Percentiles rank a stretch among this genome's conserved stretches.
These are phyloP conservation scores for Daldinia decipiens DNA, from an alignment of 495 filamentous ascomycete genomes.

Conservation along the genomic window DNA sequence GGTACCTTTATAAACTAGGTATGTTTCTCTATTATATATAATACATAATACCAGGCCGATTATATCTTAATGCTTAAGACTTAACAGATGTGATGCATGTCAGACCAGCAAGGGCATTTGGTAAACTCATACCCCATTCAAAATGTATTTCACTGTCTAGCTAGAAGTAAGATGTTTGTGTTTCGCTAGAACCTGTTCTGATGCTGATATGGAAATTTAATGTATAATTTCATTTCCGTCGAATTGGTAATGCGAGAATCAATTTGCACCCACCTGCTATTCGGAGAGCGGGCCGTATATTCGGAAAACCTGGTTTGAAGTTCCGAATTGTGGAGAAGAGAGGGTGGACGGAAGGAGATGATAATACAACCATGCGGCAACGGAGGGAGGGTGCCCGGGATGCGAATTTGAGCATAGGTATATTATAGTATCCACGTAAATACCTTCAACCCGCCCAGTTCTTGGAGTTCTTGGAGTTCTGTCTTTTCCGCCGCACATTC, in stretches of 20 bases:
- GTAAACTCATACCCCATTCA: too few species aligned
- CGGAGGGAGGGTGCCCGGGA: conserved; percentile 33
- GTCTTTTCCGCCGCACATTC: conserved; percentile 18
- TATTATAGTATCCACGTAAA: conserved; percentile 36
- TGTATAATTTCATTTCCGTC: neutral
- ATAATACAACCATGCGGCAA: conserved; percentile 3
- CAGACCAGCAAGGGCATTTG: too few species aligned
- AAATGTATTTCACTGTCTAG: too few species aligned
- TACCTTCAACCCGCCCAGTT: conserved; percentile 37
- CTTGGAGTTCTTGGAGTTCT: conserved; percentile 13
- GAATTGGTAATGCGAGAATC: neutral
- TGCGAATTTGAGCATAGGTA: conserved; percentile 27
- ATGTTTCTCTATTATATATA: too few species aligned
- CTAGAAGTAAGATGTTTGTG: too few species aligned
- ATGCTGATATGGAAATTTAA: too few species aligned
- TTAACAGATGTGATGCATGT: too few species aligned
- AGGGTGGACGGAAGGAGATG: neutral
- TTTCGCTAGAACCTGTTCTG: too few species aligned
- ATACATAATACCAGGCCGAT: too few species aligned
- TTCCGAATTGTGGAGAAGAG: neutral
- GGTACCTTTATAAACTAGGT: too few species aligned
- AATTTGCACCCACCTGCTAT: neutral
- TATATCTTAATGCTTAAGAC: too few species aligned
- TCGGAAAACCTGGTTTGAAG: neutral
- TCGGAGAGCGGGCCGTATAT: neutral